phyloP scores from a whole-genome alignment of 257 asterid genomes.

The Solanum gandarillasii region DNA sequence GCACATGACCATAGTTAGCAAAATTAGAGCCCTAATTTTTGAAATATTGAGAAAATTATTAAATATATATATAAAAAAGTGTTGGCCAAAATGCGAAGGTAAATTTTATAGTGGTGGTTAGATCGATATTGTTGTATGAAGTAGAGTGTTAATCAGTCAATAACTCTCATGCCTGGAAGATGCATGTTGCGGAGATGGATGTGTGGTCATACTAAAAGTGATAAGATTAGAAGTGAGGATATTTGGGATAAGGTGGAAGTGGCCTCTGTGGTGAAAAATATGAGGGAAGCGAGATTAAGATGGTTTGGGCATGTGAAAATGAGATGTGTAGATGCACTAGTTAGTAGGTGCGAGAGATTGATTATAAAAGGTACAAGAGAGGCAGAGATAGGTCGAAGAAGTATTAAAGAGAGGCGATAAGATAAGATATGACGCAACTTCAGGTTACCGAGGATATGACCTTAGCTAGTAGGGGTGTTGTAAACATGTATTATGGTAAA shows the following conservation, averaged over 20 bases:
- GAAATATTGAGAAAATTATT: not conserved
- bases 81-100: not conserved
- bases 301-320: not conserved
- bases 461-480: too few relatives aligned
- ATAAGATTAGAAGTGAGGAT: too few relatives aligned
- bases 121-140: not conserved
- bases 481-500: too few relatives aligned
- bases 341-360: not conserved
- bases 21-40: not conserved
- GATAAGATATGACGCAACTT: too few relatives aligned
- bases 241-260: not conserved
- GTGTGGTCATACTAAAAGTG: not conserved
- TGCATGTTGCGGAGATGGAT: not conserved
- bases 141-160: not conserved
- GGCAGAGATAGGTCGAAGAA: not conserved
- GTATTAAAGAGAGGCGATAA: too few relatives aligned
- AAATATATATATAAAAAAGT: not conserved
- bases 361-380: too few relatives aligned
- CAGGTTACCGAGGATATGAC: too few relatives aligned
- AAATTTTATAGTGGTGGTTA: not conserved
- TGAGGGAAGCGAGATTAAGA: not conserved
- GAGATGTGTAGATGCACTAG: not conserved
- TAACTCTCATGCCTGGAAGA: not conserved
- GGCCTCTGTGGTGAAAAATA: not conserved
- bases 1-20: not conserved